Evolutionary conservation across 2,329 filamentous ascomycete species (phyloP), one percentile per base, ranked within the genome.

Genomic region (Trichophyton mentagrophytes): DNA sequence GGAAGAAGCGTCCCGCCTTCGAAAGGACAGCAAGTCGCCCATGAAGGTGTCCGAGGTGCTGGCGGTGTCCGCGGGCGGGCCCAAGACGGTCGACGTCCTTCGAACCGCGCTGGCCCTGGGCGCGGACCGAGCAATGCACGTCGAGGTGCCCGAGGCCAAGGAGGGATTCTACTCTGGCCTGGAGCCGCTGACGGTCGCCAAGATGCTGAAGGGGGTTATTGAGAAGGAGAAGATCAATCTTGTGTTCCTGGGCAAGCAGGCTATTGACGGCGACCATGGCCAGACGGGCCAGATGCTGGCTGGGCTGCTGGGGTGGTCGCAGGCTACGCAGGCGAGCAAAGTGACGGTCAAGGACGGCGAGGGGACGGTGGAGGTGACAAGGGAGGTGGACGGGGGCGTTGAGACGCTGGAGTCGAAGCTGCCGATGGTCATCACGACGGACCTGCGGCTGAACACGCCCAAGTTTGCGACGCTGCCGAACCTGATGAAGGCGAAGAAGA

Each of bases 401-500:
- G 93, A 97, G 82, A 96, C 91, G 64, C 79, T 99, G 60, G 82
- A 81, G 73, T 85, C 89, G 0, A 89, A 87, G 79, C 77, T 99
- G 75, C 93, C 93, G 0, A 85, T 97, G 85, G 79, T 99, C 59
- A 88, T 99, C 68, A 99, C 93, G 64, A 96, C 93, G 64, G 93
- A 99, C 79, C 75, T 99, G 77, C 80, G 93, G 59, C 78, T 99
- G 73, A 99, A 99, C 72, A 90, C 95, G 82, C 93, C 93, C 62
- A 81, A 93, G 65, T 99, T 96, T 74, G 93, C 92, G 22, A 96
- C 85, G 75, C 75, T 99, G 82, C 92, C 91, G 58, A 97, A 97
- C 73, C 97, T 99, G 66, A 99, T 99, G 93, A 99, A 97, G 86
- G 93, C 93, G 59, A 99, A 99, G 88, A 99, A 97, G 88, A 99